Base-by-base conservation (phyloP, 1,284 basidiomycete genomes). In the Paramarasmius palmivorus region DNA sequence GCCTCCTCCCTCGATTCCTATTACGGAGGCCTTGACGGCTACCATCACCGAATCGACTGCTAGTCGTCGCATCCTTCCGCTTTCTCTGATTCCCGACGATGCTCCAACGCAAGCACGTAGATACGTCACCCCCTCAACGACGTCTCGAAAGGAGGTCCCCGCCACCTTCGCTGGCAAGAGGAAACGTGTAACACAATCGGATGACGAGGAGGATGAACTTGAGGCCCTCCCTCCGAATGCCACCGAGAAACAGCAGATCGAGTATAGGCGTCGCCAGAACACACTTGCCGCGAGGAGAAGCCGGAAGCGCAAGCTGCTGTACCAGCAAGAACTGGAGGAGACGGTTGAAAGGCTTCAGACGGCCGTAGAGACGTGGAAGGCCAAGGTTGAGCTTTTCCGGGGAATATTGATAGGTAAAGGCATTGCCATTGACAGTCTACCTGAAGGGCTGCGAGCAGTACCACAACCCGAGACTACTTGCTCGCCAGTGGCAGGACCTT, bases 261-360 rank as follows among this genome's bases (percentile, higher is more conserved):
- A 86, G 68, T 76, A 76, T 26, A 93, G 92, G 78, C 81, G 90
- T 44, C 77, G 86, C 3, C 86, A 89, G 67, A 93, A 93, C 67
- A 92, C 90, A 1, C 67, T 93, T 7, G 91, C 90, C 0, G 91
- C 90, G 29, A 77, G 90, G 4, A 79, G 86, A 50, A 84, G 81
- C 61, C 76, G 90, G 8, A 84, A 84, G 78, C 78, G 90, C 41
- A 93, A 92, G 77, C 72, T 89, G 19, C 82, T 88, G 73, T 81
- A 90, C 59, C 81, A 89, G 62, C 76, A 79, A 56, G 73, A 78
- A 61, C 68, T 92, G 49, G 84, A 90, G 75, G 68, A 74, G 9
- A 67, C 64, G 39, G 64, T 84, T 26, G 79, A 81, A 47, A 68
- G 62, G 36, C 67, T 81, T 66, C 74, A 73, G 61, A 65, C 65